Conservation (phyloP, 176 grass and related monocot species). For the Canna indica region DNA sequence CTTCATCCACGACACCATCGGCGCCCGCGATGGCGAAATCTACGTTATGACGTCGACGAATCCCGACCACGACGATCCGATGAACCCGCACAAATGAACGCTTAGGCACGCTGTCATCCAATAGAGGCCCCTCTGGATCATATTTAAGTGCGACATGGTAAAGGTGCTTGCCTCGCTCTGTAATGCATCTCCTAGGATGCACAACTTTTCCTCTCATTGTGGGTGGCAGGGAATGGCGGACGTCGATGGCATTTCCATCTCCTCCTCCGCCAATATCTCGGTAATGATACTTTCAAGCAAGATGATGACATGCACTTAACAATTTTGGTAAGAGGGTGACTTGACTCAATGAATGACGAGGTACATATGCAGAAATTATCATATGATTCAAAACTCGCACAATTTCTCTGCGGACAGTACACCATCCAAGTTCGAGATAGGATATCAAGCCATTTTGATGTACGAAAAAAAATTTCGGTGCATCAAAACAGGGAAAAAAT, state of each 20-base stretch:
- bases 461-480: too few species aligned
- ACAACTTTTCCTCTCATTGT: neutral
- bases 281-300: too few species aligned
- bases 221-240: neutral
- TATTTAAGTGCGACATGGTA: neutral
- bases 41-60: neutral
- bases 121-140: neutral
- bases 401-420: too few species aligned
- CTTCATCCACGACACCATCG: neutral
- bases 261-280: neutral
- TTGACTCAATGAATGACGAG: too few species aligned
- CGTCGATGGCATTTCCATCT: neutral
- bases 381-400: too few species aligned
- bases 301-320: too few species aligned
- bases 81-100: neutral
- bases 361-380: too few species aligned
- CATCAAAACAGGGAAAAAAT: too few species aligned
- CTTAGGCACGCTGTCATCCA: conserved; percentile 4
- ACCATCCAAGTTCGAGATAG: too few species aligned
- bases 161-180: neutral
- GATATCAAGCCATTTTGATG: too few species aligned
- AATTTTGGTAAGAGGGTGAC: too few species aligned
- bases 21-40: neutral
- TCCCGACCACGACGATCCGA: neutral
- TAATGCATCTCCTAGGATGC: conserved; percentile 1